These are phyloP conservation scores for Cercophora sp. DNA, from an alignment of 495 filamentous ascomycete species.

Conservation along the genomic window DNA sequence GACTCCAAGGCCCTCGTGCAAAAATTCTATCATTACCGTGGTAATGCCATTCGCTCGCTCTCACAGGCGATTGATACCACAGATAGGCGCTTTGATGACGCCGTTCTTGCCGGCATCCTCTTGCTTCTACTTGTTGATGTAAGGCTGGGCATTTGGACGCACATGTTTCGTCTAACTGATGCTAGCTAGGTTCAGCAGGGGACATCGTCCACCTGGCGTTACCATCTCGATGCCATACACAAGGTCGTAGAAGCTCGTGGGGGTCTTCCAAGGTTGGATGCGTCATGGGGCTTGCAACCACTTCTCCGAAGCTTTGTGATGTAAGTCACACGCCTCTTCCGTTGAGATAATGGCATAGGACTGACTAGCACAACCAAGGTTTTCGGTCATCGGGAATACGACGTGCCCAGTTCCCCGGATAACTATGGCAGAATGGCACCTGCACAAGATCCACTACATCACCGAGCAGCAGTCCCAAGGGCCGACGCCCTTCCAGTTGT, in stretches of 20 bases:
- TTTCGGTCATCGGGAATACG: constrained; percentile 28
- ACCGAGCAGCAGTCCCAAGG: constrained; percentile 6
- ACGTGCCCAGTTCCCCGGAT: constrained; percentile 28
- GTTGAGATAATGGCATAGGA: too few species aligned
- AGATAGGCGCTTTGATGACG: constrained; percentile 19
- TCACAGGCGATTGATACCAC: constrained; percentile 22
- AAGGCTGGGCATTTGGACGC: too few species aligned
- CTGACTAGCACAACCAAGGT: too few species aligned
- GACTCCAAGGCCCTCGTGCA: constrained; percentile 14
- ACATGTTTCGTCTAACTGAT: too few species aligned
- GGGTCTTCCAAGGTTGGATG: too few species aligned
- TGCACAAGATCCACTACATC: constrained; percentile 18
- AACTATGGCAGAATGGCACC: constrained; percentile 9
- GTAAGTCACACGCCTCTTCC: too few species aligned
- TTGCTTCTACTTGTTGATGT: constrained; percentile 18
- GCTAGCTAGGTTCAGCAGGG: too few species aligned
- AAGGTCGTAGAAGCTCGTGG: constrained; percentile 29
- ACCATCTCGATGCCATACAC: constrained; percentile 27
- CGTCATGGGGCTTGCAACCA: too few species aligned
- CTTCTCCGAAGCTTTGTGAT: too few species aligned
- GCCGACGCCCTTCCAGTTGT: constrained; percentile 20
- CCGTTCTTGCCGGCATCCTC: constrained; percentile 22
- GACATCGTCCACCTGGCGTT: constrained; percentile 28
- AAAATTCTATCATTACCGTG: constrained; percentile 31
- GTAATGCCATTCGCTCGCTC: constrained; percentile 30